Base-by-base conservation (phyloP, 176 grass and related monocot species). In the Zea mays region DNA sequence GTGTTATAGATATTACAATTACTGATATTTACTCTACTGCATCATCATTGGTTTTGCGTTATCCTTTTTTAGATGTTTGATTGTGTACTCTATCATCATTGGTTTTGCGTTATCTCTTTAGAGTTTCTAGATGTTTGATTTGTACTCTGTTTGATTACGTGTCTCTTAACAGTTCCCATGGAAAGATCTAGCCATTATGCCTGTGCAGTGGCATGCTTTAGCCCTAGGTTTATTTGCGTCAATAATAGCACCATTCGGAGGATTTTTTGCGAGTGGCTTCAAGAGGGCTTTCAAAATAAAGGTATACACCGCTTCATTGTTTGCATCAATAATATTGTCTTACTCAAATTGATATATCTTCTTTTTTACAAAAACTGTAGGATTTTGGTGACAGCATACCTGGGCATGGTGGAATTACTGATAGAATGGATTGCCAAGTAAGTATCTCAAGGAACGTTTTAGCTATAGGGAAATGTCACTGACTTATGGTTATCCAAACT, bases 401-500 rank as follows among this genome's bases (percentile, higher is more conserved):
- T 86, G 96, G 92, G 48, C 96, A 99, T 78, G 96, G 96, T 20
- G 96, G 96, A 85, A 96, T 99, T 20, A 99, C 96, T 36, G 96
- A 99, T 47, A 85, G 96, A 89, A 99, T 99, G 96, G 96, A 99
- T 83, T 99, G 96, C 69, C 96, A 99, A 74, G 92, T 99, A 87
- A 96, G 90, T 92, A 39, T 20, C 78, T 34, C 0, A 14, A 65
- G 16, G 54, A 81, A 72, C 14, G 38, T 80, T 16, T 16, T 42
- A 48, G 36, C 43, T 54, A n/a, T 62, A 16, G 8, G 73, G 40
- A 67, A 37, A 73, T 39, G 46, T 58, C 62, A 45, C 13, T 78
- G 16, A 46, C n/a, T 6, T 79, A 46, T 79, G 40, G 60, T 19
- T 65, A 47, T 56, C 11, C 50, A 54, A 73, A 11, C 34, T 42